These are phyloP conservation scores for Vaccinium corymbosum DNA, from an alignment of 148 eudicot genomes.

Conservation along the genomic window DNA sequence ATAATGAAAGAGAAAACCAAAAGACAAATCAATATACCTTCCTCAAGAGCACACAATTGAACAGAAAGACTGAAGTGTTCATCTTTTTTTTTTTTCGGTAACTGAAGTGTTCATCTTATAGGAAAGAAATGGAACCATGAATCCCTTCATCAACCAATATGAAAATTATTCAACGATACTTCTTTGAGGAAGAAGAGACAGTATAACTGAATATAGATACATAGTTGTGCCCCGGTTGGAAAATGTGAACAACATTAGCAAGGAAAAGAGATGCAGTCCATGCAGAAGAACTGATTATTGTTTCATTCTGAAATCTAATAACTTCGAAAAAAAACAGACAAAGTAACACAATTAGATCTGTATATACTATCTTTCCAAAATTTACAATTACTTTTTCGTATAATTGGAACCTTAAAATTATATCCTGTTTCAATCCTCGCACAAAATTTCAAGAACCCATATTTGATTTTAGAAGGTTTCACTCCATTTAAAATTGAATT, in stretches of 20 bases:
- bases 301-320: background rate
- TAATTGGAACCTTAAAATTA: background rate
- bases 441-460: background rate
- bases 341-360: background rate
- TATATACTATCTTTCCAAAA: background rate
- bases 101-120: background rate
- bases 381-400: background rate
- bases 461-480: background rate
- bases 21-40: background rate
- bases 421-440: background rate
- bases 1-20: conserved; percentile 9
- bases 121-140: background rate
- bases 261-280: conserved; percentile 11
- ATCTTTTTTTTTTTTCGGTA: too few relatives aligned
- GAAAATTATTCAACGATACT: background rate
- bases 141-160: background rate
- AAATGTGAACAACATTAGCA: background rate
- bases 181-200: background rate
- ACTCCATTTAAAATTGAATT: background rate
- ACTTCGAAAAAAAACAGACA: background rate
- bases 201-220: background rate
- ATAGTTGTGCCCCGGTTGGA: background rate
- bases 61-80: background rate
- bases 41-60: conserved; percentile 1
- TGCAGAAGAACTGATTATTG: background rate